These are phyloP conservation scores for Aspergillus pseudoterreus DNA, from an alignment of 2,329 filamentous ascomycete species.

Conservation along the genomic window DNA sequence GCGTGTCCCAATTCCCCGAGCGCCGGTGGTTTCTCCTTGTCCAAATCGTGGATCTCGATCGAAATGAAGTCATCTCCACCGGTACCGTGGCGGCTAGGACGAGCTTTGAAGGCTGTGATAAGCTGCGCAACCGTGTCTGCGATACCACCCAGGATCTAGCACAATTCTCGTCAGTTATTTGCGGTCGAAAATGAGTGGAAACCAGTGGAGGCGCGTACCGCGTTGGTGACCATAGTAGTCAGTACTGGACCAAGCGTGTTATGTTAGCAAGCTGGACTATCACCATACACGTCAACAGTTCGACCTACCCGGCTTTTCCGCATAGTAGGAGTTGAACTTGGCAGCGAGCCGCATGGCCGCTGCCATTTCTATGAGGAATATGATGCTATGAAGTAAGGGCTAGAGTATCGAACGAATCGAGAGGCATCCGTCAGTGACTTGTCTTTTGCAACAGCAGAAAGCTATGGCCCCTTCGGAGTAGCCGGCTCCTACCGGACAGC, in stretches of 20 bases:
- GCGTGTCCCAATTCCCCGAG: slow-evolving; percentile 63
- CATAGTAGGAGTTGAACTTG: slow-evolving; percentile 93
- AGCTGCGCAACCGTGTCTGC: slow-evolving; percentile 95
- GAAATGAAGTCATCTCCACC: slow-evolving; percentile 66
- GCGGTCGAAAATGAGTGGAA: too few species aligned
- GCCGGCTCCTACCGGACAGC: too few species aligned
- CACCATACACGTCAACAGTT: neutral
- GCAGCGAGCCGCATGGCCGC: slow-evolving; percentile 76
- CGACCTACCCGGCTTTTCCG: slow-evolving; percentile 71
- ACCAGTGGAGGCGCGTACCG: slow-evolving; percentile 50
- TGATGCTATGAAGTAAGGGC: slow-evolving; percentile 81
- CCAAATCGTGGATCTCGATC: slow-evolving; percentile 85
- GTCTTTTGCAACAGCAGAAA: neutral
- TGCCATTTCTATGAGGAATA: slow-evolving; percentile 85
- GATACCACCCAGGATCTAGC: slow-evolving; percentile 77
- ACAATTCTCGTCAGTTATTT: slow-evolving; percentile 10
- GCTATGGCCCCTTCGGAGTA: neutral
- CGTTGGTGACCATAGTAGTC: slow-evolving; percentile 99
- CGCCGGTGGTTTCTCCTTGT: slow-evolving; percentile 70
- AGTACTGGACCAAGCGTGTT: slow-evolving; percentile 57
- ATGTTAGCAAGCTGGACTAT: slow-evolving; percentile 13
- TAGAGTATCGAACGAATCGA: slow-evolving; percentile 36
- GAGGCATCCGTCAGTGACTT: too few species aligned
- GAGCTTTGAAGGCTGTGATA: slow-evolving; percentile 69
- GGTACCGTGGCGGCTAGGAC: slow-evolving; percentile 58